Base-by-base conservation (phyloP, 2,329 filamentous ascomycete species). In the Knoxdaviesia capensis region DNA sequence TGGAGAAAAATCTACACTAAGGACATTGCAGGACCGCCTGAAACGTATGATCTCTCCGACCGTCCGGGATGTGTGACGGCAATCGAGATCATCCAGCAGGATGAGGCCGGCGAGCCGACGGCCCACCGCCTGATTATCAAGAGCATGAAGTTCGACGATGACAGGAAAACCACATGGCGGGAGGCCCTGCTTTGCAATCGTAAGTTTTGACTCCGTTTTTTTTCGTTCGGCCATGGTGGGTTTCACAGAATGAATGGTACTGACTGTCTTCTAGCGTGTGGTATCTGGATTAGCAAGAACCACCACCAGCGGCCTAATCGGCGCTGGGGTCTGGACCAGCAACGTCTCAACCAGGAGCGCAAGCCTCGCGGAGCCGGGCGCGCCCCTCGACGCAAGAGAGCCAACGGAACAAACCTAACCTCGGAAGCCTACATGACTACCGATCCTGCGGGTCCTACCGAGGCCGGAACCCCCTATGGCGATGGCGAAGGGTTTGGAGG, bases 1-100 rank as follows among this genome's bases (percentile, higher is more conserved):
- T 98, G 90, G 90, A 77, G 90, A 46, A 90, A 88, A 53, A 84
- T 90, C 8, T 94, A 80, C 69, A 76, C 77, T n/a, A 84, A 85
- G 52, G 68, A 82, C 6, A 68, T 78, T 38, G 63, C 73, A 10
- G 86, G 84, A 1, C 68, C 69, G 32, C 84, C 85, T 1, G 68
- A 71, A 3, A 73, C 78, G 45, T 68, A 82, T 39, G 74, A 84
- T 45, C 74, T 79, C 42, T 82, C 78, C 0, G 76, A 81, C 45
- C 78, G 79, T 50, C 77, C 80, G 39, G 79, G 80, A 1, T 69
- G 71, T 40, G 73, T 87, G 39, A 80, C 85, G 11, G 82, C 80
- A 28, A 78, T 92, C 52, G 75, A 83, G 42, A 61, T 78, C 5
- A 53, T 82, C 4, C 67, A 76, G 41, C 67, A 69, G 33, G 74